A percentile compares a stretch with the other conserved stretches of the same genome.
Evolutionary conservation across 176 grass and related monocot genomes (phyloP).

Genomic region (Themeda triandra): DNA sequence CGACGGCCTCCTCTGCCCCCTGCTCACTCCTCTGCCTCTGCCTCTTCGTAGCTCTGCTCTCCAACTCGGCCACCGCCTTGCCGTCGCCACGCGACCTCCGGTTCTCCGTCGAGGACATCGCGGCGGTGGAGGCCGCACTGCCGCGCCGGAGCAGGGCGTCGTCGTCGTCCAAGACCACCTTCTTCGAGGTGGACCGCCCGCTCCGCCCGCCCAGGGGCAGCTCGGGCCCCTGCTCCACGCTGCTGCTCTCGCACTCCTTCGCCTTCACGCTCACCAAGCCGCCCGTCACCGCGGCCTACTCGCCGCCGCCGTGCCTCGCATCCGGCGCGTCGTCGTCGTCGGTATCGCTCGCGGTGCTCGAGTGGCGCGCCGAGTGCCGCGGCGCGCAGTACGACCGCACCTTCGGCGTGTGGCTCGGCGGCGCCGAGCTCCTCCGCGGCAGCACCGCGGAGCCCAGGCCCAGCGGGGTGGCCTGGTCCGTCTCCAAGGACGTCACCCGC

Average conservation of each 20-base stretch:
- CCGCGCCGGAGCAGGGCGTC: background rate
- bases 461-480: constrained; percentile 61
- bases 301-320: constrained; percentile 46
- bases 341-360: constrained; percentile 61
- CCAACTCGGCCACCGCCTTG: background rate
- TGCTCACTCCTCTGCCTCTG: constrained; percentile 2
- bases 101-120: constrained; percentile 27
- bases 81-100: constrained; percentile 14
- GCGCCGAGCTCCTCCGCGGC: constrained; percentile 70
- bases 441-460: constrained; percentile 68
- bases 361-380: constrained; percentile 55
- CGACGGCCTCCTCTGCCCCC: constrained; percentile 20
- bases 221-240: constrained; percentile 53
- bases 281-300: constrained; percentile 50
- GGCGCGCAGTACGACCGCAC: constrained; percentile 76
- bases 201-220: constrained; percentile 43
- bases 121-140: constrained; percentile 14
- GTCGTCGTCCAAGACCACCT: constrained; percentile 25
- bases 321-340: background rate
- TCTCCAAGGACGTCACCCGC: constrained; percentile 66
- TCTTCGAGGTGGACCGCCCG: constrained; percentile 78
- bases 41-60: constrained; percentile 11
- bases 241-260: constrained; percentile 66
- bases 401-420: constrained; percentile 77
- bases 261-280: constrained; percentile 55